Conservation (phyloP, 106 monocot genomes). For the Dendrobium chrysotoxum region DNA sequence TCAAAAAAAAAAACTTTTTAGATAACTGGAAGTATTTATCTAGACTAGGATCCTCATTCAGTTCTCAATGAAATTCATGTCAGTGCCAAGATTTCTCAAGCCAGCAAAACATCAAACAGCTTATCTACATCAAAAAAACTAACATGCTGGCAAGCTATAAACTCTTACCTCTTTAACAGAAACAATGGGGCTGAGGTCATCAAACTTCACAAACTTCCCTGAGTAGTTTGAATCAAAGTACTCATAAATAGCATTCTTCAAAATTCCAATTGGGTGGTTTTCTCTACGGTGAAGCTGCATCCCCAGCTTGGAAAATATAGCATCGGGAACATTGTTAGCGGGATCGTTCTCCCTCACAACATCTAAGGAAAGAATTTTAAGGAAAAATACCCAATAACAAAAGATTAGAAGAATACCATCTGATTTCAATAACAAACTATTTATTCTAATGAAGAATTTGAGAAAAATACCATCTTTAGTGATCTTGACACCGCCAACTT, state of each 20-base stretch:
- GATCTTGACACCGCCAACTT: constrained; percentile 77
- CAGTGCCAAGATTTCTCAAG: neutral
- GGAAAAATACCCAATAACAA: neutral
- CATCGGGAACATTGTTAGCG: constrained; percentile 84
- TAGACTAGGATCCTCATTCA: no score
- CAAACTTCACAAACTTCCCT: constrained; percentile 69
- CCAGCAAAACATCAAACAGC: neutral
- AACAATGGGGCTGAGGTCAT: constrained; percentile 90
- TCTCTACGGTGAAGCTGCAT: constrained; percentile 87
- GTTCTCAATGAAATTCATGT: neutral
- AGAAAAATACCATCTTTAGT: constrained; percentile 50
- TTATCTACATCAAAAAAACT: neutral
- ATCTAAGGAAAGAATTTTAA: constrained; percentile 33
- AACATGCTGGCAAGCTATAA: neutral
- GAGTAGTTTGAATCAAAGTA: constrained; percentile 63
- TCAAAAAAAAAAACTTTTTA: no score
- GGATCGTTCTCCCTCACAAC: constrained; percentile 88
- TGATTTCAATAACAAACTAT: neutral
- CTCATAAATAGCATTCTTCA: constrained; percentile 82
- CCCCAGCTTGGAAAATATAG: constrained; percentile 80
- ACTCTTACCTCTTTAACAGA: constrained; percentile 53
- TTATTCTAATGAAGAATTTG: neutral
- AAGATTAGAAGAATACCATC: constrained; percentile 5
- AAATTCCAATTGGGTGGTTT: constrained; percentile 83
- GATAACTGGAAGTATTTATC: no score